Base-by-base conservation (phyloP, 805 yeast genomes). In the Starmerella sp. region DNA sequence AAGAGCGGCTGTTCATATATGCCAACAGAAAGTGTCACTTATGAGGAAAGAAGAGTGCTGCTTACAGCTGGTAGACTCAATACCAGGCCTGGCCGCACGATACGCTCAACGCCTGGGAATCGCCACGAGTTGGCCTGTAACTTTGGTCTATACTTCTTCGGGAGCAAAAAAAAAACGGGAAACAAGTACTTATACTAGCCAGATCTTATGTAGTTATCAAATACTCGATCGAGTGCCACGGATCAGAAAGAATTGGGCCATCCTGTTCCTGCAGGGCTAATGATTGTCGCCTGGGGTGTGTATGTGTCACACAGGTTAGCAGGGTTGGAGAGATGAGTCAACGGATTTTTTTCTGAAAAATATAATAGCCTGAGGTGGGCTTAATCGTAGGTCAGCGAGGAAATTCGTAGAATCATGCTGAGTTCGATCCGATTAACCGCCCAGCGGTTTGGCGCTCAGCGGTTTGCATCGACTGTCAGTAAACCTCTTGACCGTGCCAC, bases 401-500 rank as follows among this genome's bases (percentile, higher is more conserved):
- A 22, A 39, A 15, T 39, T 8, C 10, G n/a, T 6, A 29, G 13
- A n/a, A 17, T 4, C n/a, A 46, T 46, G 49, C 39, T 34, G 31
- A 46, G 10, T 13, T 31, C 49, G 49, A 46, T 46, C 39, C 49
- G 39, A 46, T 46, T 46, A 3, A 39, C 49, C 8, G 49, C 39
- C 4, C 22, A 34, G 15, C 8, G 39, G 31, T 22, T 46, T 17
- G 39, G 39, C 7, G 49, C 39, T 9, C 30, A 28, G 47, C 53
- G 57, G 39, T 49, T 46, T 65, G 57, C 65, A 57, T 60, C 69
- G 65, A 36, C 84, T 51, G 86, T 52, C 39, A 50, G 54, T 49
- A 49, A 50, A 53, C 60, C 54, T 9, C 44, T 57, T 10, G 66
- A 83, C 65, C 81, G 95, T 69, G 97, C 97, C 54, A 89, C 95